Conservation (phyloP, 352 stramenopile species). For the Globisporangium irregulare region DNA sequence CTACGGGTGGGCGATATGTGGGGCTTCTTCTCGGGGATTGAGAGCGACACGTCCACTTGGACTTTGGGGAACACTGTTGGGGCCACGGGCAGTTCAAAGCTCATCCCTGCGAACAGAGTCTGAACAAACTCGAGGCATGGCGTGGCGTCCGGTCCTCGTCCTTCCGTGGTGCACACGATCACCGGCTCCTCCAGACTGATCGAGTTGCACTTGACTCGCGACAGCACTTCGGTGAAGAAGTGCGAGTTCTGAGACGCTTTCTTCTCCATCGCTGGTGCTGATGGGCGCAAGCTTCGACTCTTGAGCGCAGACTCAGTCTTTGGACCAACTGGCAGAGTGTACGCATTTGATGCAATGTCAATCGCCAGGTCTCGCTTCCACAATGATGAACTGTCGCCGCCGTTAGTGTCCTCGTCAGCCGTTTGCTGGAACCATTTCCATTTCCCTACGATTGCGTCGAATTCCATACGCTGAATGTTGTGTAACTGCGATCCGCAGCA, state of each 20-base stretch:
- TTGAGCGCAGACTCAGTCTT: conserved; percentile 9
- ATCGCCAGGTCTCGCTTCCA: conserved; percentile 1
- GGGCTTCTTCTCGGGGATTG: conserved; percentile 9
- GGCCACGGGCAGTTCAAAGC: conserved; percentile 5
- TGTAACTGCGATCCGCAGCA: conserved; percentile 34
- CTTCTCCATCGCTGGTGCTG: background rate
- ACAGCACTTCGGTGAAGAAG: conserved; percentile 34
- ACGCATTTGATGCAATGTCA: conserved; percentile 4
- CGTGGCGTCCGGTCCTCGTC: background rate
- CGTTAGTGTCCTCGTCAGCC: background rate
- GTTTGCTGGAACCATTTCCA: conserved; percentile 23
- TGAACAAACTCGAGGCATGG: conserved; percentile 14
- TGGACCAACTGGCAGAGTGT: conserved; percentile 1
- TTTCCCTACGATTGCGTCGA: conserved; percentile 20
- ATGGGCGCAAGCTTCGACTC: background rate
- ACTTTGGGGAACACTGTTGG: conserved; percentile 18
- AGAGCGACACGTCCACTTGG: conserved; percentile 1
- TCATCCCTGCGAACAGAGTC: conserved; percentile 1
- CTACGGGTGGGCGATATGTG: background rate
- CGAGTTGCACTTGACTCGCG: conserved; percentile 27
- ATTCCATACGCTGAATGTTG: conserved; percentile 33
- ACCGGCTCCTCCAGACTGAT: conserved; percentile 18
- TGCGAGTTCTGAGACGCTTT: conserved; percentile 13
- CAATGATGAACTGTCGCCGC: background rate
- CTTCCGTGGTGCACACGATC: background rate